Base-by-base conservation (phyloP, 129 eudicot species). In the Arctium minus region DNA sequence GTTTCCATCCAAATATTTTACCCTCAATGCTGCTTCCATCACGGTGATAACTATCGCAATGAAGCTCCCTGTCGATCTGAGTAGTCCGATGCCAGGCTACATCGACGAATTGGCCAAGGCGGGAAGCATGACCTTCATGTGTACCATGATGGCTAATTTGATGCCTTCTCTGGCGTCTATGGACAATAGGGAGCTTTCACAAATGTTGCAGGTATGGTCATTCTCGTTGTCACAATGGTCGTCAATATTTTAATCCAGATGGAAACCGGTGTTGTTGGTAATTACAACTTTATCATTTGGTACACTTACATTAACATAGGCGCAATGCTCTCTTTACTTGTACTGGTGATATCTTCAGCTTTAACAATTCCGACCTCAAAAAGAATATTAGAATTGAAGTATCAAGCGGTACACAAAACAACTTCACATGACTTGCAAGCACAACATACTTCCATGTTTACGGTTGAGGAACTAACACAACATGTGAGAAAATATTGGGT, bases 141-240 rank as follows among this genome's bases (percentile, higher is more conserved):
- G 27, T 22, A 22, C 27, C 27, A 22, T 22, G 27, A 22, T 22
- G 27, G 27, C 27, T 22, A 22, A 22, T 22, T 22, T 22, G 27
- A 22, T 22, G 27, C 78, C 88, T 17, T 89, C 89, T 42, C 27
- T 86, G 5, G 91, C 83, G 1, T 79, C 88, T 40, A 83, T 88
- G 88, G 75, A 70, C 17, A 73, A 83, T 22, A 75, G 36, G 22
- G 87, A 85, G 13, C 81, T 87, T 31, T 81, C 0, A 64, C 70
- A 46, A 88, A 86, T 38, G 77, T 81, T 48, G 44, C 67, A 29
- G 91, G 88, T 67, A 67, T 90, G 71, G 88, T 74, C 12, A 86
- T 90, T 76, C 82, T 90, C 1, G 85, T 86, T 2, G 72, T 84
- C 64, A 88, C 91, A 5, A 46, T 83, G 2, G 13, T 65, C 27